Percentiles rank a stretch among this genome's conserved stretches.
Conservation (phyloP, 176 grass and related monocot species). For the Rhipidocladum racemiflorum region DNA sequence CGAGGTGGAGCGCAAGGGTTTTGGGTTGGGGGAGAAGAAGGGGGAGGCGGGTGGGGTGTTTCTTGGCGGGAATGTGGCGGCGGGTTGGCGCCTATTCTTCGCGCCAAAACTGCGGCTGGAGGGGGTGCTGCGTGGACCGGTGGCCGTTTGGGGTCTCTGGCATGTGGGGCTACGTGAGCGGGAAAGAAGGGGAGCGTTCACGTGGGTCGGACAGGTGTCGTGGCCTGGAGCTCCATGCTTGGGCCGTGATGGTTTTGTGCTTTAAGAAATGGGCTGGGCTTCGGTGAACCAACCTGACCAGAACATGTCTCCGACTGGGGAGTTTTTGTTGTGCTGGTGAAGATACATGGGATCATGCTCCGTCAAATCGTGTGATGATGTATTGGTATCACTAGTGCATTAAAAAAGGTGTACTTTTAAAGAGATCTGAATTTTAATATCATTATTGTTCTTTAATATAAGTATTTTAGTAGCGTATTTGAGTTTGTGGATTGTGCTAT, state of each 20-base stretch:
- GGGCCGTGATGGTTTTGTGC: not conserved
- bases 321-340: too few species aligned
- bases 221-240: not conserved
- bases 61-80: constrained; percentile 44
- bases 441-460: too few species aligned
- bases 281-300: not conserved
- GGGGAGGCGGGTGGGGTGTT: not conserved
- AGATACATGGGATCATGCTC: too few species aligned
- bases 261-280: not conserved
- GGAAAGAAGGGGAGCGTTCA: not conserved
- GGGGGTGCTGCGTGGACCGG: not conserved
- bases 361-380: too few species aligned
- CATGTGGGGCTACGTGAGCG: not conserved
- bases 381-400: too few species aligned
- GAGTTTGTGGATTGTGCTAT: too few species aligned
- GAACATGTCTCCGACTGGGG: too few species aligned
- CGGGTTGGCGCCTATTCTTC: constrained; percentile 50
- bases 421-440: too few species aligned
- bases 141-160: not conserved
- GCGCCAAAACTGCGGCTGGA: constrained; percentile 27
- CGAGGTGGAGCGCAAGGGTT: not conserved
- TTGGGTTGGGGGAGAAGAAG: constrained; percentile 27
- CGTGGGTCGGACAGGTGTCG: not conserved
- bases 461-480: too few species aligned
- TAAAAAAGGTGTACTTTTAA: too few species aligned